Evolutionary conservation across 2,329 filamentous ascomycete genomes (phyloP).

Genomic region (Fusarium zealandicum): DNA sequence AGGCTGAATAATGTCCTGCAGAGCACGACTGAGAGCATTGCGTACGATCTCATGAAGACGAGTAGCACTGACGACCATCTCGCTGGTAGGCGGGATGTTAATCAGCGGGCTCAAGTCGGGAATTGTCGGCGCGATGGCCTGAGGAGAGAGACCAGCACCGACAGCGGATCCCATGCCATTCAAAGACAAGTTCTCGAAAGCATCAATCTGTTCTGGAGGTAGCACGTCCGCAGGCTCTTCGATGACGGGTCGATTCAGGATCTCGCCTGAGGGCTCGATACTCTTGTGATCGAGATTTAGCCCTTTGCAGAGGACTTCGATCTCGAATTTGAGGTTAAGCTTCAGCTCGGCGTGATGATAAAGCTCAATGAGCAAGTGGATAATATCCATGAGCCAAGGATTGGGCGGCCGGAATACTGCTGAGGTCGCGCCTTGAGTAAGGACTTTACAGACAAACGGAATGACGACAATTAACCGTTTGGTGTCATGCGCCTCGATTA

Average conservation of each 20-base stretch:
- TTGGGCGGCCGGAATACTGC: slow-evolving; percentile 94
- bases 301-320: slow-evolving; percentile 95
- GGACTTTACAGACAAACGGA: slow-evolving; percentile 95
- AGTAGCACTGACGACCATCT: slow-evolving; percentile 75
- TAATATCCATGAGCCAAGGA: slow-evolving; percentile 97
- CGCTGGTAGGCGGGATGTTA: slow-evolving; percentile 80
- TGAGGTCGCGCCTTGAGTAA: slow-evolving; percentile 83
- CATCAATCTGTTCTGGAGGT: slow-evolving; percentile 73
- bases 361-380: slow-evolving; percentile 87
- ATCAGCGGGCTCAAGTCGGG: slow-evolving; percentile 84
- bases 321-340: slow-evolving; percentile 97
- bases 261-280: slow-evolving; percentile 86
- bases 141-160: slow-evolving; percentile 76
- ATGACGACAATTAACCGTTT: slow-evolving; percentile 92
- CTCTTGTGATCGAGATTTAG: slow-evolving; percentile 90
- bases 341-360: slow-evolving; percentile 94
- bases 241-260: slow-evolving; percentile 75
- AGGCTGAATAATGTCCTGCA: slow-evolving; percentile 95
- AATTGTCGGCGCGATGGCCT: slow-evolving; percentile 78
- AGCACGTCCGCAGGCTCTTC: slow-evolving; percentile 68
- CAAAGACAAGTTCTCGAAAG: slow-evolving; percentile 82
- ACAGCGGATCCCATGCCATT: slow-evolving; percentile 75
- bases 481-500: slow-evolving; percentile 92
- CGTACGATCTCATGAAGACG: slow-evolving; percentile 80
- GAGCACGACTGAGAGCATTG: slow-evolving; percentile 84